Evolutionary conservation across 352 stramenopile genomes (phyloP), one percentile per base, ranked within the genome.

Genomic region (Globisporangium canariense): DNA sequence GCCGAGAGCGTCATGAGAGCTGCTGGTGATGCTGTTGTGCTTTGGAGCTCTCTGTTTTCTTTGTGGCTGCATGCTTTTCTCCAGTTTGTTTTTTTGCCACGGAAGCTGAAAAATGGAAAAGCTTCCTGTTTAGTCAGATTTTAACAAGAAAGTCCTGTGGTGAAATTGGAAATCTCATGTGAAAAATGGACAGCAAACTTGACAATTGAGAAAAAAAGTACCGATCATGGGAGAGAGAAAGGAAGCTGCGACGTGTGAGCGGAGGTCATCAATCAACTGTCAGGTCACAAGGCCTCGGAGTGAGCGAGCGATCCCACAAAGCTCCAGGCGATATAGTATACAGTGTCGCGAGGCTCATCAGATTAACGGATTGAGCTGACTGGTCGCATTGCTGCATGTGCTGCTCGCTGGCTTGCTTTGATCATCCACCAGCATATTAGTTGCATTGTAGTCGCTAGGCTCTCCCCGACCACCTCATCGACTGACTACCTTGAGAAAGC

Each of bases 1-100:
- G 74, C 70, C 49, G 74, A 77, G 64, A 82, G 74, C 62, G 76
- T 74, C 76, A 84, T 84, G 13, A 14, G n/a, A 51, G 45, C 45
- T 30, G 18, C 43, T 46, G 11, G 11, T 46, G 16, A 41, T 38
- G 32, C 28, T 18, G 14, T 28, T 41, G 16, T n/a, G 16, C 13
- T 18, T 30, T 43, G 16, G 51, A 40, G 51, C 30, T 57, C 51
- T 45, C 22, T 7, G 41, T 45, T 22, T 58, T 25, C 51, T 58
- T 41, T 30, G 52, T 56, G 50, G 50, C 25, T 40, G 25, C 50
- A 28, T 28, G 0, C 40, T 45, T 28, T 45, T 58, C 30, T 30
- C 45, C 20, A 41, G 36, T 41, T 41, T 8, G 36, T 28, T 28
- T 28, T n/a, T 56, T 40, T 10, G 28, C 25, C 36, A 9, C 11